Evolutionary conservation across 176 grass and related monocot genomes (phyloP).

Genomic region (Carex myosuroides): DNA sequence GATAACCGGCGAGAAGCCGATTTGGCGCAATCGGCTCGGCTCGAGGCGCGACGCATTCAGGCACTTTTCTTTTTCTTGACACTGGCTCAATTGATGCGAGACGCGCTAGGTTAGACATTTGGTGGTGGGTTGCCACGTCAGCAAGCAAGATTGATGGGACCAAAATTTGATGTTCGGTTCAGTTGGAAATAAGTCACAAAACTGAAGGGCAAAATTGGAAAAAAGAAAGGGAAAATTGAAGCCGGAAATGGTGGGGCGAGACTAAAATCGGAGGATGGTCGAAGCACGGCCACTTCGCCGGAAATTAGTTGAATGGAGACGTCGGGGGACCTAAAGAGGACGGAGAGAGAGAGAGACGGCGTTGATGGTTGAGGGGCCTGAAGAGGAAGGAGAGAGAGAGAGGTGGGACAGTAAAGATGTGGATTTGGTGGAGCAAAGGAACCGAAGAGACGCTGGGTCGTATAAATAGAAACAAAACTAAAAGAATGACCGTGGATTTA

Average conservation of each 20-base stretch:
- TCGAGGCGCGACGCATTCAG: background rate
- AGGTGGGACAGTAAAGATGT: background rate
- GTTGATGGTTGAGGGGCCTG: background rate
- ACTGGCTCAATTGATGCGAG: background rate
- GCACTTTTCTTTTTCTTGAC: background rate
- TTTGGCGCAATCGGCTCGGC: background rate
- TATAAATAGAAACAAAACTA: background rate
- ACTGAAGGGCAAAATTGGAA: background rate
- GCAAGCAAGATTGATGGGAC: background rate
- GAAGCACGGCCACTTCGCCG: background rate
- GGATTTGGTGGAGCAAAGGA: background rate
- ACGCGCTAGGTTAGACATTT: background rate
- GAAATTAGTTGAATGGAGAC: background rate
- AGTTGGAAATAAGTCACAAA: background rate
- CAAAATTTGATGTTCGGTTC: background rate
- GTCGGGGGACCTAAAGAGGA: background rate
- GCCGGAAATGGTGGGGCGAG: background rate
- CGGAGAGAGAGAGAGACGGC: background rate
- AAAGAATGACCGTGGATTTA: background rate
- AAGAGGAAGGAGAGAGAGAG: background rate
- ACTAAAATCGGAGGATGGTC: background rate
- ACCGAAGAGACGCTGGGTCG: background rate
- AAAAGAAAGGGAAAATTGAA: background rate
- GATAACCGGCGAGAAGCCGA: constrained; percentile 38
- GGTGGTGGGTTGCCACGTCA: background rate